Evolutionary conservation across 2,329 filamentous ascomycete genomes (phyloP), one percentile per base, ranked within the genome.

Genomic region (Calonectria ilicicola): DNA sequence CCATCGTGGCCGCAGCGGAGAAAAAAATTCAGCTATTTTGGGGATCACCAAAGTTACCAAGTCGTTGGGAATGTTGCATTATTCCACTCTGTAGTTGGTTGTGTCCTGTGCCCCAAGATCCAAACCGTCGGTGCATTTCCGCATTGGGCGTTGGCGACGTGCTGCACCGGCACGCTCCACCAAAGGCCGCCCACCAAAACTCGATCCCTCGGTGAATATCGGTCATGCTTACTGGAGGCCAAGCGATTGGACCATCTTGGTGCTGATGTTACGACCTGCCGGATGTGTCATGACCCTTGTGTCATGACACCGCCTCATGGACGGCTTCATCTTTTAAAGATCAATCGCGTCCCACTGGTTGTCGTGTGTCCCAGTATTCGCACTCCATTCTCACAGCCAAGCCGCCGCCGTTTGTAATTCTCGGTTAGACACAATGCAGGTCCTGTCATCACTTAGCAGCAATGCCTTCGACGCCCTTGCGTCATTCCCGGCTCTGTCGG

Each of bases 91-190:
- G 49, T 17, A 2, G 40, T 67, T 68, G 40, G 15, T 42, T 42
- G 40, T 23, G 29, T 32, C 6, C 19, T 15, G 3, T 8, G 5
- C 29, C 8, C 53, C 53, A n/a, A 32, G 12, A 35, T n/a, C 32
- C 53, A 60, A 60, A 19, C 19, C 32, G 53, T 60, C 68, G 68
- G 68, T 47, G 62, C 23, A 70, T 70, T 70, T 70, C 42, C 47
- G 42, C 9, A 17, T 38, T 49, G 40, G 49, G 63, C 42, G 10
- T 10, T 35, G 32, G 10, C 32, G 8, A n/a, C n/a, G n/a, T n/a
- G n/a, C n/a, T n/a, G 32, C 32, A 9, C 32, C 32, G 32, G 32
- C 32, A 35, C 10, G 12, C 10, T n/a, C n/a, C n/a, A n/a, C 32
- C 32, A 35, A 6, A 35, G 12, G 7, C 7, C 32, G 10, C 51